These are phyloP conservation scores for Achaetomiella virescens DNA, from an alignment of 495 filamentous ascomycete genomes.

Conservation along the genomic window DNA sequence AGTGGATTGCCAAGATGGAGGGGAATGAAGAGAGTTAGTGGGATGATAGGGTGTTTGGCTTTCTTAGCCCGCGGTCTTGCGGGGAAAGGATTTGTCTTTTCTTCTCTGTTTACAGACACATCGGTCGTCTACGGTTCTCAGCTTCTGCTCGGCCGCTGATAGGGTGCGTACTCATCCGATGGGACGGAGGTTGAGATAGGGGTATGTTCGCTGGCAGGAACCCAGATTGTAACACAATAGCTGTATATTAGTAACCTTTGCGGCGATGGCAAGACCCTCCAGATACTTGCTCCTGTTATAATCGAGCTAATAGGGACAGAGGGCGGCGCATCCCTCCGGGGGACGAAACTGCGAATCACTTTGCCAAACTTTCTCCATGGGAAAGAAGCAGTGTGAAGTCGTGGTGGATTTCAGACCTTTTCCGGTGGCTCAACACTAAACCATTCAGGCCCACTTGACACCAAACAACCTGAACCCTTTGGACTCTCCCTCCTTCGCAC, in stretches of 20 bases:
- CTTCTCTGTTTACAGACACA: neutral
- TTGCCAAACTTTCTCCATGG: too few species aligned
- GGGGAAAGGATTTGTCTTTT: neutral
- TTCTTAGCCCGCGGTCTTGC: neutral
- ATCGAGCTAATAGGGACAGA: neutral
- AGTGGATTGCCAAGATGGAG: conserved; percentile 45
- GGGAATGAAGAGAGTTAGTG: conserved; percentile 33
- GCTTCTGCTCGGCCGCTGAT: neutral
- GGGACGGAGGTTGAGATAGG: neutral
- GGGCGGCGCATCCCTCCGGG: too few species aligned
- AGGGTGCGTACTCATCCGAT: neutral
- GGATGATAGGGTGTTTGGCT: neutral
- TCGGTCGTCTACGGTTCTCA: neutral
- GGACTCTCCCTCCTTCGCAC: conserved; percentile 27
- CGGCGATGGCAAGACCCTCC: neutral
- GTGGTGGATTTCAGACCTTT: too few species aligned
- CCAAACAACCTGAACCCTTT: conserved; percentile 56
- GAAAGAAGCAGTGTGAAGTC: too few species aligned
- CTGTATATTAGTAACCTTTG: neutral
- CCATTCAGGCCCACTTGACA: conserved; percentile 46
- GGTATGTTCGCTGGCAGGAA: neutral
- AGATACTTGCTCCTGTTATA: neutral
- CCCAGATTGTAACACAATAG: neutral
- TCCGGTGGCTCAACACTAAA: too few species aligned
- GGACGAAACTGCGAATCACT: too few species aligned